These are phyloP conservation scores for Sphagnum tenellum DNA, from an alignment of 225 moss, liverwort and hornwort species.

Conservation along the genomic window DNA sequence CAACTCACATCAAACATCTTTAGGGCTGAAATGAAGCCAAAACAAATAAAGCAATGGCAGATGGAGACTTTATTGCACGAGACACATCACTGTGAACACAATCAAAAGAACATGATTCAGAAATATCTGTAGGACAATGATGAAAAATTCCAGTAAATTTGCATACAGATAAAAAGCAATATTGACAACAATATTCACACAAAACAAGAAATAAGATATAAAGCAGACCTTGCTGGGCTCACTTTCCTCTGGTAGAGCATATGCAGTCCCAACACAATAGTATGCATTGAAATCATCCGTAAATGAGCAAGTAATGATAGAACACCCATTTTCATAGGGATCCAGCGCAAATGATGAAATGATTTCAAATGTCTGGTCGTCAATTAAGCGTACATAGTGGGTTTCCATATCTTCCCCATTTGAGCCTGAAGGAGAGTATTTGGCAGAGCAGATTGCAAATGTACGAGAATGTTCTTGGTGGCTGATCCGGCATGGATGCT, in stretches of 20 bases:
- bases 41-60: too few species aligned
- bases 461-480: constrained; percentile 90
- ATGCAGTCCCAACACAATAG: constrained; percentile 94
- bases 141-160: too few species aligned
- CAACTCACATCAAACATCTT: too few species aligned
- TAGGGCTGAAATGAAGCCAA: too few species aligned
- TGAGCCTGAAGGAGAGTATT: constrained; percentile 60
- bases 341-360: constrained; percentile 75
- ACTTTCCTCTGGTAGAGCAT: constrained; percentile 90
- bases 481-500: constrained; percentile 87
- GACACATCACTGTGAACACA: too few species aligned
- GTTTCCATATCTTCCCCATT: constrained; percentile 91
- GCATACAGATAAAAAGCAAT: too few species aligned
- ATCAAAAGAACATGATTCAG: too few species aligned
- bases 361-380: constrained; percentile 95
- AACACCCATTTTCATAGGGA: constrained; percentile 88
- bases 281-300: constrained; percentile 80
- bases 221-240: constrained; percentile 82
- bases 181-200: too few species aligned
- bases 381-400: constrained; percentile 79
- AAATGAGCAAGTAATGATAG: constrained; percentile 92
- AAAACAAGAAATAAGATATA: not conserved
- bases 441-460: constrained; percentile 90
- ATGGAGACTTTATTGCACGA: too few species aligned
- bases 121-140: too few species aligned